Conservation (phyloP, 139 green algal genomes). For the Chlamydomonas urium region DNA sequence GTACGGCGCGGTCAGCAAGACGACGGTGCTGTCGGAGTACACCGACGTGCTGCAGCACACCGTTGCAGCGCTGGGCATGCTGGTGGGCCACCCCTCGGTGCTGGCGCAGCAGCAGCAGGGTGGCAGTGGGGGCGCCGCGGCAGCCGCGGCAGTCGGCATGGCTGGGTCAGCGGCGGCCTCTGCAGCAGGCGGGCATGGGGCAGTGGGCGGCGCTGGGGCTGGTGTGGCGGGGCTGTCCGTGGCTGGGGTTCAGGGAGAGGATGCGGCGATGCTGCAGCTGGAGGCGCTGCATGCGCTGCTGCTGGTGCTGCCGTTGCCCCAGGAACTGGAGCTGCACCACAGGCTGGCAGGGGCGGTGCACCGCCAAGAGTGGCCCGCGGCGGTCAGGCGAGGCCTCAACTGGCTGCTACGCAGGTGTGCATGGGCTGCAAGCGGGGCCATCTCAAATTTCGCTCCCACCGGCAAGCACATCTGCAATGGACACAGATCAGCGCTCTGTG, state of each 20-base stretch:
- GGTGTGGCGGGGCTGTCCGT: too few relatives aligned
- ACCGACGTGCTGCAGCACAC: constrained; percentile 12
- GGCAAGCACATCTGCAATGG: too few relatives aligned
- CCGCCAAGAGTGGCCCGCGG: constrained; percentile 32
- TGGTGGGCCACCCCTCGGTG: constrained; percentile 8
- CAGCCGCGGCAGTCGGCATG: neutral
- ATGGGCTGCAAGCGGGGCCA: too few relatives aligned
- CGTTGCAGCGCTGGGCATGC: neutral
- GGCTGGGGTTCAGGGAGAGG: neutral
- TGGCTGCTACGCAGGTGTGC: constrained; percentile 35
- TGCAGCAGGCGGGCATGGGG: neutral
- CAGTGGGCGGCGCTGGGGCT: neutral
- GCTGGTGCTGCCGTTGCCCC: constrained; percentile 39
- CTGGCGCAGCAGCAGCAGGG: constrained; percentile 2
- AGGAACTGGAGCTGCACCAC: constrained; percentile 13
- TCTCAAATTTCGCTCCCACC: too few relatives aligned
- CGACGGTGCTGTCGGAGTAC: neutral
- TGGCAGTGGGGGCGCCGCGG: neutral
- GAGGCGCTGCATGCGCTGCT: constrained; percentile 59
- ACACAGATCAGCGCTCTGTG: too few relatives aligned
- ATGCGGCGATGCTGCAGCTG: constrained; percentile 48
- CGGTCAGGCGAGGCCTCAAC: constrained; percentile 19
- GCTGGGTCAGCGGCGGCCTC: neutral
- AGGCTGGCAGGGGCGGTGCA: neutral
- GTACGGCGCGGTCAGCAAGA: neutral